A percentile compares a stretch with the other conserved stretches of the same genome.
These are phyloP conservation scores for Phaeosphaeriaceae sp. DNA, from an alignment of 2,329 filamentous ascomycete species.

Conservation along the genomic window DNA sequence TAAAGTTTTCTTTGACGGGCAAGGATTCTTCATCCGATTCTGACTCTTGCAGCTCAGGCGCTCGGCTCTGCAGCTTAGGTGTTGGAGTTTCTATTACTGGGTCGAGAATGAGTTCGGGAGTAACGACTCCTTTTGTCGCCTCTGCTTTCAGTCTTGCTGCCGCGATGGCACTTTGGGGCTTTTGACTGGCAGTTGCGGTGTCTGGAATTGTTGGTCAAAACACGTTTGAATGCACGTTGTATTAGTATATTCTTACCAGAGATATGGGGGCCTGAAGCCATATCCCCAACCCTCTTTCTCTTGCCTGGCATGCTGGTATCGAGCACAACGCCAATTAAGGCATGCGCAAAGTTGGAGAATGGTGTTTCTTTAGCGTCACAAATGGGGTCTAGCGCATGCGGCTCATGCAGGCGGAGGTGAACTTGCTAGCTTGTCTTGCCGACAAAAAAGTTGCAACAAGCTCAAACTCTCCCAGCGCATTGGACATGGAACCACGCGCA, in stretches of 20 bases:
- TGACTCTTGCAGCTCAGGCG: slow-evolving; percentile 26
- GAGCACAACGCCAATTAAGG: background rate
- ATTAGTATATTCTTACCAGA: slow-evolving; percentile 16
- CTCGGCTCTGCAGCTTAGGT: slow-evolving; percentile 17
- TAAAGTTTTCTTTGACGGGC: slow-evolving; percentile 25
- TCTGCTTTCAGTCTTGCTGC: slow-evolving; percentile 39
- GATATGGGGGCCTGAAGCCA: background rate
- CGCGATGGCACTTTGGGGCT: slow-evolving; percentile 42
- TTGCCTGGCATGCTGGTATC: slow-evolving; percentile 37
- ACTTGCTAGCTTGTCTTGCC: slow-evolving; percentile 18
- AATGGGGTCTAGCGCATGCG: slow-evolving; percentile 21
- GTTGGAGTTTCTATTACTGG: slow-evolving; percentile 21
- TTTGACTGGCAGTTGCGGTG: slow-evolving; percentile 11
- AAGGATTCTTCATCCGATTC: slow-evolving; percentile 22
- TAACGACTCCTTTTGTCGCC: slow-evolving; percentile 14
- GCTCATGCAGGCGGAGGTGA: slow-evolving; percentile 21
- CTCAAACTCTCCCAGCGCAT: slow-evolving; percentile 17
- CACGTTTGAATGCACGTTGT: background rate
- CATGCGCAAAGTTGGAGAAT: slow-evolving; percentile 8
- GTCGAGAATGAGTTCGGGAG: slow-evolving; percentile 18
- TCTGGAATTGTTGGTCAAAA: slow-evolving; percentile 10
- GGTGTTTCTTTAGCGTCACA: slow-evolving; percentile 22
- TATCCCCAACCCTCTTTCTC: slow-evolving; percentile 31
- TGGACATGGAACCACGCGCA: slow-evolving; percentile 17
- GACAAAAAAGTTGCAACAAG: slow-evolving; percentile 39